phyloP scores from a whole-genome alignment of 306 rosid species.

The Begonia peltatifolia region DNA sequence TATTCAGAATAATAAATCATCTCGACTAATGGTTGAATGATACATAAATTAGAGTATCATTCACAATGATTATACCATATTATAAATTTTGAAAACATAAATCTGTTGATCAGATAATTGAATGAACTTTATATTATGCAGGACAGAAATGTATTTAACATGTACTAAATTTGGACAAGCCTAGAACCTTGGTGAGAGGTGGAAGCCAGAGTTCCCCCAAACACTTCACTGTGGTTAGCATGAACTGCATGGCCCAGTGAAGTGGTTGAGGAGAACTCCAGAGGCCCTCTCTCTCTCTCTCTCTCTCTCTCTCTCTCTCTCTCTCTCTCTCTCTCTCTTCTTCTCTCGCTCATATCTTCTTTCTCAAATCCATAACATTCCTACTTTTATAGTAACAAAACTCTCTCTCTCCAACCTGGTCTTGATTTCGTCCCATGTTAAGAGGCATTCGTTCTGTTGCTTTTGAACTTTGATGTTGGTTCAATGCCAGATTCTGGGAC shows the following conservation, averaged over 20 bases:
- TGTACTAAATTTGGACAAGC: too few relatives aligned
- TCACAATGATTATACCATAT: too few relatives aligned
- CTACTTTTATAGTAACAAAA: background rate
- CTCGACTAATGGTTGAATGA: too few relatives aligned
- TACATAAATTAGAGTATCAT: too few relatives aligned
- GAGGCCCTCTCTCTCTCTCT: background rate
- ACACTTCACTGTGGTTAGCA: background rate
- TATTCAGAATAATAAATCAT: too few relatives aligned
- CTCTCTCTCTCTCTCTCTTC: background rate
- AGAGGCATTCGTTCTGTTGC: too few relatives aligned
- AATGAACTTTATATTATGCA: too few relatives aligned
- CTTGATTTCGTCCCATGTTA: background rate
- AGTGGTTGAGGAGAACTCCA: background rate
- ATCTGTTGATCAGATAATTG: too few relatives aligned
- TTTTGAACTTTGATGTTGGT: too few relatives aligned
- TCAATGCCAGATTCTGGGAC: too few relatives aligned
- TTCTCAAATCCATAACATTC: background rate
- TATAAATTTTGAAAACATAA: too few relatives aligned
- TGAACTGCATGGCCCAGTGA: background rate
- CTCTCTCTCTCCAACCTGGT: background rate
- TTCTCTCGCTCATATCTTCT: background rate
- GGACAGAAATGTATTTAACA: too few relatives aligned
- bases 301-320: background rate
- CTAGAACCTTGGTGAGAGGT: background rate
- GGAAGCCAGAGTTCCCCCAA: conserved; percentile 1